Percentiles rank a stretch among this genome's conserved stretches.
Conservation (phyloP, 352 stramenopile species). For the Globisporangium rhizosaccharum region DNA sequence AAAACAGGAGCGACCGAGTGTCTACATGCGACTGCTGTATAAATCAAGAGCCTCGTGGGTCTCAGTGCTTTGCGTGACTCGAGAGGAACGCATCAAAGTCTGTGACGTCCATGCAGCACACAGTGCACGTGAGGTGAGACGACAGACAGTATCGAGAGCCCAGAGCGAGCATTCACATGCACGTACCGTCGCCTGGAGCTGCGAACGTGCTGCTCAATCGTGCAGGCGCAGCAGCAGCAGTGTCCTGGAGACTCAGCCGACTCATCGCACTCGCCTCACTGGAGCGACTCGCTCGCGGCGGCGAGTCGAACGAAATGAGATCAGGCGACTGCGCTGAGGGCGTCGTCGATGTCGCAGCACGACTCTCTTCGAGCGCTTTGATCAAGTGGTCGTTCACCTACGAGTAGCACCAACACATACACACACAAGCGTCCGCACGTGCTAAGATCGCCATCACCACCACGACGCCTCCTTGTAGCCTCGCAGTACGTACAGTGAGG, state of each 20-base stretch:
- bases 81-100: slow-evolving; percentile 49
- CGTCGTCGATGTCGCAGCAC: slow-evolving; percentile 11
- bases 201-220: slow-evolving; percentile 19
- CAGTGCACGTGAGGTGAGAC: neutral
- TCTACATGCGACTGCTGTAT: neutral
- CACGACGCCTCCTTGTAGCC: neutral
- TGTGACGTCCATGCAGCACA: slow-evolving; percentile 1
- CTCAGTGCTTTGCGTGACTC: slow-evolving; percentile 22
- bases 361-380: slow-evolving; percentile 64
- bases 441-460: neutral
- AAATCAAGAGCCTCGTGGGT: slow-evolving; percentile 5
- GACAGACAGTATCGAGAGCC: neutral
- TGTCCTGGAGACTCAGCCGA: slow-evolving; percentile 27
- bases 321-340: slow-evolving; percentile 16
- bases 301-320: slow-evolving; percentile 64
- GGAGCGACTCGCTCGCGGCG: slow-evolving; percentile 25
- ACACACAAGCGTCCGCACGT: neutral
- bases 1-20: neutral
- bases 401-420: neutral
- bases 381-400: slow-evolving; percentile 83
- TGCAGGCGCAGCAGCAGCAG: neutral
- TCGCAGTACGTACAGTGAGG: slow-evolving; percentile 47
- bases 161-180: neutral
- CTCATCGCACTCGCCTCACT: slow-evolving; percentile 18
- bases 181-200: slow-evolving; percentile 42